A percentile compares a stretch with the other conserved stretches of the same genome.
Conservation (phyloP, 805 yeast genomes). For the Ogataea naganishii region DNA sequence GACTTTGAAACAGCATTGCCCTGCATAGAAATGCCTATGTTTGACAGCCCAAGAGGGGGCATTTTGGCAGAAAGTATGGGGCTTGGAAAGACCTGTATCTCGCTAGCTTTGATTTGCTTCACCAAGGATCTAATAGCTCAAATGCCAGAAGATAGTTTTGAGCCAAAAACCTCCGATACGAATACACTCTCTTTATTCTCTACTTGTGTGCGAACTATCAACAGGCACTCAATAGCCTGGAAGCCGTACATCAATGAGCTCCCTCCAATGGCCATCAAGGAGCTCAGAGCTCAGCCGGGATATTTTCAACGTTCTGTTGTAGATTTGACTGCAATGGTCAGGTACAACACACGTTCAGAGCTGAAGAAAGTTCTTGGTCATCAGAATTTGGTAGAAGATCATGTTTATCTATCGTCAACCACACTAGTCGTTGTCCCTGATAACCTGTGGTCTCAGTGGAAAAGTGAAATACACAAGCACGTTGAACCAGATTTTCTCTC, state of each 20-base stretch:
- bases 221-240: conserved; percentile 51
- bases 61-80: conserved; percentile 66
- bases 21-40: too few species aligned
- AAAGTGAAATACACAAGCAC: conserved; percentile 48
- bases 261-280: conserved; percentile 32
- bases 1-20: too few species aligned
- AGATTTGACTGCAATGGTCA: background rate
- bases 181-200: conserved; percentile 24
- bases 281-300: conserved; percentile 33
- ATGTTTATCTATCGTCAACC: conserved; percentile 37
- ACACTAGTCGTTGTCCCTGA: conserved; percentile 61
- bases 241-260: conserved; percentile 32
- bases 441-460: conserved; percentile 61
- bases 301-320: conserved; percentile 25
- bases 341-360: background rate
- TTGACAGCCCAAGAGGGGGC: conserved; percentile 48
- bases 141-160: conserved; percentile 28
- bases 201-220: conserved; percentile 33
- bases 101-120: conserved; percentile 45
- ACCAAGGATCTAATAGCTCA: conserved; percentile 44
- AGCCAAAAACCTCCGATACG: conserved; percentile 10
- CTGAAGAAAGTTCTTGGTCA: conserved; percentile 3
- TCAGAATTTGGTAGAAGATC: too few species aligned
- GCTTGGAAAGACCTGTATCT: conserved; percentile 53
- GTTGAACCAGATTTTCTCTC: conserved; percentile 28